Evolutionary conservation across 176 grass and related monocot genomes (phyloP), one percentile per base, ranked within the genome.

Genomic region (Canna indica): DNA sequence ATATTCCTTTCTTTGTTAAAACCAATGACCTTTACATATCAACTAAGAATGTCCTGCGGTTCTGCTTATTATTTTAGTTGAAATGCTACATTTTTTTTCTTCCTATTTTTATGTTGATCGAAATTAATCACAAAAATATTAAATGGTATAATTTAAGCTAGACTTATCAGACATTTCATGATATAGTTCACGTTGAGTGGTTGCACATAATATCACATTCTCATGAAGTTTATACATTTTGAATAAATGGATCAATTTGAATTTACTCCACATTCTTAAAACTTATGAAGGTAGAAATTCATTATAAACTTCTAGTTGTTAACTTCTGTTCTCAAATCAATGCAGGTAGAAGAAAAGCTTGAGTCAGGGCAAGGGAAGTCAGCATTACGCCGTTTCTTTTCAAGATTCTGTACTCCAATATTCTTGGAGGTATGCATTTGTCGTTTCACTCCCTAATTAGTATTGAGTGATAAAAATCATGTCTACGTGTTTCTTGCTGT

Each of bases 321-420:
- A 18, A 70, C 13, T 70, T 50, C 14, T 3, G 1, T 50, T 24
- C 47, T 78, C 16, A 24, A 50, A 47, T 64, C 30, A 14, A 25
- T 68, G 72, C 71, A 97, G 94, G 94, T 97, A 70, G 88, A 97
- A 67, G 94, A 97, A 81, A 97, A 97, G 36, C 75, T 97, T 24
- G 94, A 97, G 72, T 75, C 81, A 66, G 89, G 94, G 33, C 88
- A 97, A 87, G 88, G 86, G 50, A 97, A 97, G 82, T 85, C 82
- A 45, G 82, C 84, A 77, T 78, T 92, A 81, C 83, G 94, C 39
- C 83, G 84, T 22, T 60, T 92, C 67, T 92, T 97, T 75, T 85
- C 89, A 9, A 92, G 94, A 68, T 97, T 97, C 73, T 91, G 86
- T 67, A 97, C 94, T 81, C 94, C 94, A 39, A 92, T 97, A 71